Evolutionary conservation across 495 filamentous ascomycete genomes (phyloP).

Genomic region (Neurospora sp.): DNA sequence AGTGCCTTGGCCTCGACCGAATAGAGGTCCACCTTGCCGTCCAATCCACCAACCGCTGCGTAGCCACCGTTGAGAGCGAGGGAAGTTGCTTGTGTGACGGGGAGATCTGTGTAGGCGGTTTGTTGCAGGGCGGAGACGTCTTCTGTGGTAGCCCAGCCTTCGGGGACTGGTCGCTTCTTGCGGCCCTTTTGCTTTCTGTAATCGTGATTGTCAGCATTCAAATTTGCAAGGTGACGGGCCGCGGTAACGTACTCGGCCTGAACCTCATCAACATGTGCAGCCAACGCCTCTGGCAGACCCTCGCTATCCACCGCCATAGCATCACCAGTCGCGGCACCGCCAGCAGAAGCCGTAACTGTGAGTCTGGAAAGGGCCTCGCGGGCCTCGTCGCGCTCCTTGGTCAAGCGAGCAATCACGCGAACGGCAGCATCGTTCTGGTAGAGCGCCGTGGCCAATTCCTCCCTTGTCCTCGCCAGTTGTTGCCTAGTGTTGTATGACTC

Average conservation of each 20-base stretch:
- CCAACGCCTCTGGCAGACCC: conserved; percentile 58
- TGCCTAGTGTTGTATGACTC: conserved; percentile 84
- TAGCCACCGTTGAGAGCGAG: conserved; percentile 63
- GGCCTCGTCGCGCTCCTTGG: conserved; percentile 84
- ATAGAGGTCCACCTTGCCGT: conserved; percentile 71
- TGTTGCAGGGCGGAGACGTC: conserved; percentile 56
- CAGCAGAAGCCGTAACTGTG: conserved; percentile 49
- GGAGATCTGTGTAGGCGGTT: conserved; percentile 52
- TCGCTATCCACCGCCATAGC: conserved; percentile 83
- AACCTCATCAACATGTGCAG: conserved; percentile 64
- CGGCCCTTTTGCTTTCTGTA: conserved; percentile 69
- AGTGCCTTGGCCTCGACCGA: conserved; percentile 62
- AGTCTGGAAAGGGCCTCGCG: conserved; percentile 84
- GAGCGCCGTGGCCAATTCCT: conserved; percentile 85
- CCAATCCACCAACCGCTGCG: conserved; percentile 67
- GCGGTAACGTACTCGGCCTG: conserved; percentile 56
- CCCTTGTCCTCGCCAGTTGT: conserved; percentile 76
- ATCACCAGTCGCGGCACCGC: conserved; percentile 50
- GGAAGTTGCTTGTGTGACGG: conserved; percentile 46
- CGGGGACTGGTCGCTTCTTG: conserved; percentile 76
- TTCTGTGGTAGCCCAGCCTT: conserved; percentile 73
- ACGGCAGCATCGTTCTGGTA: conserved; percentile 96
- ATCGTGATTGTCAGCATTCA: conserved; percentile 10
- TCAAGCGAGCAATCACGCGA: conserved; percentile 81
- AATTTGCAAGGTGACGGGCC: not conserved